A percentile compares a stretch with the other conserved stretches of the same genome.
Conservation (phyloP, 495 filamentous ascomycete genomes). For the Lophiotrema nucula region DNA sequence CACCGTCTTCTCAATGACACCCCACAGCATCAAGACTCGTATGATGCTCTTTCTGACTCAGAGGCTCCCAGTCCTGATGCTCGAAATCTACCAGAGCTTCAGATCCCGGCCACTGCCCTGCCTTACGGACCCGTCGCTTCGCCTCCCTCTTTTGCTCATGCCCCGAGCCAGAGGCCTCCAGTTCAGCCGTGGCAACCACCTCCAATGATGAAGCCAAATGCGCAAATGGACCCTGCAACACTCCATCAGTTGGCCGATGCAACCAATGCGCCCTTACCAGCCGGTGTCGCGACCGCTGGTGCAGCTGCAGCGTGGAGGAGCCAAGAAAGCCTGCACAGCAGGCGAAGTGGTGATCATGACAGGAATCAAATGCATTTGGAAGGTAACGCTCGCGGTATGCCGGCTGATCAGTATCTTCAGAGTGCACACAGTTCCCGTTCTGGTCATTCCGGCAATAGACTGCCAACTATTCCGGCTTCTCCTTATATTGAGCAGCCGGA, state of each 20-base stretch:
- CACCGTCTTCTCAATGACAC: conserved; percentile 39
- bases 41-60: conserved; percentile 19
- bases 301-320: conserved; percentile 44
- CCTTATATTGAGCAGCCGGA: conserved; percentile 39
- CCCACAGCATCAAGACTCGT: too few relatives aligned
- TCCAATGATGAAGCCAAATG: conserved; percentile 74
- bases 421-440: conserved; percentile 17
- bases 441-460: conserved; percentile 27
- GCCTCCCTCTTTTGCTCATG: conserved; percentile 75
- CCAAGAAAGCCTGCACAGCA: conserved; percentile 25
- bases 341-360: conserved; percentile 35
- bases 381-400: conserved; percentile 16
- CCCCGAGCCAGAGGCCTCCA: conserved; percentile 62
- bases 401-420: conserved; percentile 29
- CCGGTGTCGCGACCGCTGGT: conserved; percentile 40
- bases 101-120: conserved; percentile 34
- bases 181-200: conserved; percentile 67
- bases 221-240: conserved; percentile 76
- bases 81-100: conserved; percentile 24
- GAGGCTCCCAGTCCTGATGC: conserved; percentile 25
- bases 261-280: conserved; percentile 34
- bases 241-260: conserved; percentile 72
- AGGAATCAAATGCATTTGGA: conserved; percentile 17
- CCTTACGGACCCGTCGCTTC: conserved; percentile 70
- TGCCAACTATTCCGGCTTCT: conserved; percentile 43